A percentile compares a stretch with the other conserved stretches of the same genome.
Conservation (phyloP, 2,329 filamentous ascomycete species). For the Immersiporthe knoxdaviesiana region DNA sequence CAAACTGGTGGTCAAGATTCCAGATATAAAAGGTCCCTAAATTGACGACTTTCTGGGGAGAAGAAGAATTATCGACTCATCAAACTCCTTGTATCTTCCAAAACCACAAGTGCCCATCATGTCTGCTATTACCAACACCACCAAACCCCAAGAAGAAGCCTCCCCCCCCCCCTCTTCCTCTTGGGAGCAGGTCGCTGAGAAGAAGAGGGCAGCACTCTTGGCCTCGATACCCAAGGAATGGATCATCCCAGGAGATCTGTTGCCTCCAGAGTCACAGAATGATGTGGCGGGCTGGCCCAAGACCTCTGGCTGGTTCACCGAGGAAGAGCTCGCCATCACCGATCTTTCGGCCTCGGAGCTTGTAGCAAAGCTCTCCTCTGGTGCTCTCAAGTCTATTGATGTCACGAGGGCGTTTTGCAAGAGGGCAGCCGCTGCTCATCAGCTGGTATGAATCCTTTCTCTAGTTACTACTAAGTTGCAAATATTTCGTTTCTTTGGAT, state of each 20-base stretch:
- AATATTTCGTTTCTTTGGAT: neutral
- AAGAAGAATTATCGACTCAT: neutral
- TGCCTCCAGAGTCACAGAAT: conserved; percentile 57
- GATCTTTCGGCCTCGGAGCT: conserved; percentile 39
- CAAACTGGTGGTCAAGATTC: neutral
- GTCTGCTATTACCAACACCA: neutral
- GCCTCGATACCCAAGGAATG: conserved; percentile 61
- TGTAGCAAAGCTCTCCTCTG: conserved; percentile 41
- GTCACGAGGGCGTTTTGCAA: conserved; percentile 46
- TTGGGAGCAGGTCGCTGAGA: conserved; percentile 49
- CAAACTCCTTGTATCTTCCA: neutral
- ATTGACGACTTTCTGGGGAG: neutral
- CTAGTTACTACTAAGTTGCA: no score
- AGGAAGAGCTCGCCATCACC: conserved; percentile 45
- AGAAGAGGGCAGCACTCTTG: conserved; percentile 47
- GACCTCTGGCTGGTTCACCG: conserved; percentile 62
- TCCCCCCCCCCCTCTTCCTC: conserved; percentile 5
- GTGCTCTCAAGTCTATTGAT: conserved; percentile 41
- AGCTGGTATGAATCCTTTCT: conserved; percentile 36
- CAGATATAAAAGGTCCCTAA: neutral
- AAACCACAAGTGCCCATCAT: neutral
- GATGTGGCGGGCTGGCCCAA: conserved; percentile 61
- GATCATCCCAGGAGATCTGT: conserved; percentile 54
- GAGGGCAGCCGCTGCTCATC: conserved; percentile 43
- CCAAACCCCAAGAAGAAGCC: neutral